Evolutionary conservation across 345 rosid species (phyloP).

Genomic region (Ceriops tagal): DNA sequence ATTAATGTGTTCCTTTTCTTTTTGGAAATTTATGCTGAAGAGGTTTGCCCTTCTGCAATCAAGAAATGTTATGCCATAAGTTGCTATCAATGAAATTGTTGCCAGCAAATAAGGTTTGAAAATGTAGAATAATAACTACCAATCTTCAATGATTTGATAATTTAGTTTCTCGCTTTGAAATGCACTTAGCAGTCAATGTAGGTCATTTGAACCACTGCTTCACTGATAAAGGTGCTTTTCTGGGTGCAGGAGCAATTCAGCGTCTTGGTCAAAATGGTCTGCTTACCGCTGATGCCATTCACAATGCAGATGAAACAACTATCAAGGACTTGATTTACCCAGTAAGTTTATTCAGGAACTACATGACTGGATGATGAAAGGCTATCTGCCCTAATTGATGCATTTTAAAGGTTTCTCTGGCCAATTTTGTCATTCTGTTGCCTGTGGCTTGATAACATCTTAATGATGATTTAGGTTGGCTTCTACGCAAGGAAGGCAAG

Average conservation of each 20-base stretch:
- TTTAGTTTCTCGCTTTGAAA: no score
- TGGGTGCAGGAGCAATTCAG: slow-evolving; percentile 70
- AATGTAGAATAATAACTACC: no score
- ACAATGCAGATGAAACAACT: slow-evolving; percentile 69
- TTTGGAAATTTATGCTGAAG: no score
- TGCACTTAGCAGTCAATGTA: no score
- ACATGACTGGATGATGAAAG: slow-evolving; percentile 11
- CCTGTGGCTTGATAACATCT: neutral
- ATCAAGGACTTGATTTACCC: slow-evolving; percentile 82
- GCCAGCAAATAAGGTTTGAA: no score
- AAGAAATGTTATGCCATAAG: no score
- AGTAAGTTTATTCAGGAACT: slow-evolving; percentile 32
- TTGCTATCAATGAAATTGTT: no score
- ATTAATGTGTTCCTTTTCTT: no score
- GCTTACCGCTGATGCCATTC: slow-evolving; percentile 79
- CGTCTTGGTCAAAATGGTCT: slow-evolving; percentile 65
- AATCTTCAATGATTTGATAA: no score
- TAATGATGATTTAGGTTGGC: slow-evolving; percentile 54
- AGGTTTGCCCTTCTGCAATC: no score
- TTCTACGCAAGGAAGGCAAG: slow-evolving; percentile 85
- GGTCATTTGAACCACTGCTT: neutral
- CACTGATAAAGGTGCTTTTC: slow-evolving; percentile 5
- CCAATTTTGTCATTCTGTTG: neutral
- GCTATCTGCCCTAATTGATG: slow-evolving; percentile 3
- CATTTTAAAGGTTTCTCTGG: slow-evolving; percentile 4